Conservation (phyloP, 2,329 filamentous ascomycete species). For the Epichloe gansuensis region DNA sequence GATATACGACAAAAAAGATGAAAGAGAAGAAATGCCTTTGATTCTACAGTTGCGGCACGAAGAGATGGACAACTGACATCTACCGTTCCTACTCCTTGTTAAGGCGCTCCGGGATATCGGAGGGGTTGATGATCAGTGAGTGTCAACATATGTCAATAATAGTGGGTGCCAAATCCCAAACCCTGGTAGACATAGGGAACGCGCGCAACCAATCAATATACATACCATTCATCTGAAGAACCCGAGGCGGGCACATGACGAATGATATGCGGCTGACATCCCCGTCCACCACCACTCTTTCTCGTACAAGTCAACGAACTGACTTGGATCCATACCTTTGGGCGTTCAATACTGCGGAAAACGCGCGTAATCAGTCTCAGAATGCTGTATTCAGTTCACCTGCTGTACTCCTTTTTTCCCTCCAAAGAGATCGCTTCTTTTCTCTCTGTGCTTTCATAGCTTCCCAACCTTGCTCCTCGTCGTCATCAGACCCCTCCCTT, state of each 20-base stretch:
- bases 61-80: neutral
- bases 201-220: neutral
- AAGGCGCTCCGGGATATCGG: neutral
- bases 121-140: too few species aligned
- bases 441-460: constrained; percentile 58
- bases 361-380: constrained; percentile 9
- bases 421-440: constrained; percentile 55
- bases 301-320: too few species aligned
- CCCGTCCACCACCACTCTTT: too few species aligned
- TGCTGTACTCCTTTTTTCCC: constrained; percentile 42
- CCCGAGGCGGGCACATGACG: too few species aligned
- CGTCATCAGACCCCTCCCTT: constrained; percentile 35
- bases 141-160: neutral
- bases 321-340: too few species aligned
- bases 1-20: neutral
- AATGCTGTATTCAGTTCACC: constrained; percentile 37
- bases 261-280: too few species aligned
- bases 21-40: neutral
- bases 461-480: constrained; percentile 57
- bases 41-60: neutral
- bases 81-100: neutral
- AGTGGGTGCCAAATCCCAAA: neutral
- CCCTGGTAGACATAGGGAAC: neutral
- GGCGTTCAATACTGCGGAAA: too few species aligned
- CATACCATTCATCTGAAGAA: too few species aligned